A percentile compares a stretch with the other conserved stretches of the same genome.
These are phyloP conservation scores for Macadamia integrifolia DNA, from an alignment of 164 flowering plant species.

Conservation along the genomic window DNA sequence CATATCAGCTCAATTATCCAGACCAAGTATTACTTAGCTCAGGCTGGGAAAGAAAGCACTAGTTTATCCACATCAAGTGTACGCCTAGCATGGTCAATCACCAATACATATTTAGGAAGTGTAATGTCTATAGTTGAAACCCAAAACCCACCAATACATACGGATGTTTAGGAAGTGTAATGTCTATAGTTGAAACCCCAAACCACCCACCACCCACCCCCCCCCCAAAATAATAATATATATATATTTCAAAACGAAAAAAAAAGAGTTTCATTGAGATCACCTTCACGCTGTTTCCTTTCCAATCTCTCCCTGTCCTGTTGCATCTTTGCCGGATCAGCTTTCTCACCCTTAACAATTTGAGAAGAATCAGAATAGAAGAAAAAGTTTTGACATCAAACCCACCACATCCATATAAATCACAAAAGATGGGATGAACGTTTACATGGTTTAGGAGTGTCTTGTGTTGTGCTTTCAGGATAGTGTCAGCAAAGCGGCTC, in stretches of 20 bases:
- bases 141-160: too few species aligned
- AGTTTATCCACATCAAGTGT: too few species aligned
- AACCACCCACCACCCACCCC: too few species aligned
- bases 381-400: background rate
- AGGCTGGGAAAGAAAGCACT: too few species aligned
- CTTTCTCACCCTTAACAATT: slow-evolving; percentile 42
- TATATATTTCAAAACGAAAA: background rate
- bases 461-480: slow-evolving; percentile 70
- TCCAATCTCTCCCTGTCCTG: slow-evolving; percentile 57
- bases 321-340: slow-evolving; percentile 47
- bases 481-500: slow-evolving; percentile 80
- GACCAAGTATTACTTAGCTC: too few species aligned
- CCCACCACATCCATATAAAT: background rate
- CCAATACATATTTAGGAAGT: too few species aligned
- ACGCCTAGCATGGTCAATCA: too few species aligned
- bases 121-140: too few species aligned
- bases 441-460: slow-evolving; percentile 56
- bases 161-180: too few species aligned
- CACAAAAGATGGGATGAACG: background rate
- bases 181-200: too few species aligned
- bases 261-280: background rate
- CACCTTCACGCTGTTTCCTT: slow-evolving; percentile 68
- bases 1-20: too few species aligned
- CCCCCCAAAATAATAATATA: too few species aligned
- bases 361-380: slow-evolving; percentile 2